phyloP scores from a whole-genome alignment of 306 rosid species.

The Quercus engelmannii region DNA sequence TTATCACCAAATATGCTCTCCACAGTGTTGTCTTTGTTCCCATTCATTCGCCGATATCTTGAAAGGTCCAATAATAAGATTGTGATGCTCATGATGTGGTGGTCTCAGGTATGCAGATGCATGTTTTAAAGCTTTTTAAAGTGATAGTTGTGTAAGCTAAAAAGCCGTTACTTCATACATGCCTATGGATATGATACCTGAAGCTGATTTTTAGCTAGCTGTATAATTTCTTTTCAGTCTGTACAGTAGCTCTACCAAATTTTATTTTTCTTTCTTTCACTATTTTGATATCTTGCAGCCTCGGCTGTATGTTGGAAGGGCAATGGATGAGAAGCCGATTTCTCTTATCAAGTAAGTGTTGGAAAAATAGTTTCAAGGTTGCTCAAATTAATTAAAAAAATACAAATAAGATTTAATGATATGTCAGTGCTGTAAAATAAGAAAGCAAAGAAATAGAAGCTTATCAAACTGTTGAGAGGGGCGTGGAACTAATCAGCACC shows the following conservation, averaged over 20 bases:
- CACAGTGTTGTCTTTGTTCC: slow-evolving; percentile 68
- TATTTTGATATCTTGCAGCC: slow-evolving; percentile 47
- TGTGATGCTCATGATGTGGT: slow-evolving; percentile 82
- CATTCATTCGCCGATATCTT: slow-evolving; percentile 67
- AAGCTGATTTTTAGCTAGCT: background rate
- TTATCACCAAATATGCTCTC: slow-evolving; percentile 87
- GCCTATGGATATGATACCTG: slow-evolving; percentile 5
- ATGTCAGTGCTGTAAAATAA: no score
- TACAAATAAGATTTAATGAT: no score
- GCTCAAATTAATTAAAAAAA: no score
- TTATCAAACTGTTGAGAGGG: no score
- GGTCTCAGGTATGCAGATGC: slow-evolving; percentile 76
- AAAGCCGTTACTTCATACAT: slow-evolving; percentile 13
- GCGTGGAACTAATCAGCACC: no score
- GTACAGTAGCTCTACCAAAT: background rate
- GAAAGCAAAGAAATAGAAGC: no score
- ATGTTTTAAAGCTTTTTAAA: slow-evolving; percentile 8
- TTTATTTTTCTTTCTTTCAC: background rate
- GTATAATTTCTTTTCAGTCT: background rate
- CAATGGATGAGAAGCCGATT: slow-evolving; percentile 88
- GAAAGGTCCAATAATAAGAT: slow-evolving; percentile 62
- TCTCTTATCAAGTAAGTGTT: slow-evolving; percentile 66
- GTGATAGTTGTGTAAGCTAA: background rate
- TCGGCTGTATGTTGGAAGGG: slow-evolving; percentile 96
- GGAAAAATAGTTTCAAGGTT: no score